phyloP scores from a whole-genome alignment of 73 alveolate species.

The Blepharisma stoltei region DNA sequence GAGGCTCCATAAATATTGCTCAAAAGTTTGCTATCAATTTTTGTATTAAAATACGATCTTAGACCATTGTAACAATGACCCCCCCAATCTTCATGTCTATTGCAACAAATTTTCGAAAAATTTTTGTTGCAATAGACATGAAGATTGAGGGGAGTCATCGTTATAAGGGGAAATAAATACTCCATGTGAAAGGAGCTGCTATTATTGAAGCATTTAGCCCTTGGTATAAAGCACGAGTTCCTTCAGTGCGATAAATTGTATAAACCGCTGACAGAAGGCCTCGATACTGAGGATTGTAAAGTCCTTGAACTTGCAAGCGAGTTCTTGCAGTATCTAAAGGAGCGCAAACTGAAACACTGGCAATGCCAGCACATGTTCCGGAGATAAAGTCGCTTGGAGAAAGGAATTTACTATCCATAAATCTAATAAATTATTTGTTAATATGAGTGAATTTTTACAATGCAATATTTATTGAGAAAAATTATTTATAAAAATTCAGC shows the following conservation, averaged over 20 bases:
- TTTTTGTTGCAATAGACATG: too few relatives aligned
- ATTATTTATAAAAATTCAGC: too few relatives aligned
- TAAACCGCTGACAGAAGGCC: background rate
- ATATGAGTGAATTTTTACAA: too few relatives aligned
- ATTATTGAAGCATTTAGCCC: background rate
- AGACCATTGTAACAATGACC: background rate
- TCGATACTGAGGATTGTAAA: background rate
- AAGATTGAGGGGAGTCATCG: too few relatives aligned
- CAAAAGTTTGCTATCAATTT: background rate
- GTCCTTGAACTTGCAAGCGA: constrained; percentile 20
- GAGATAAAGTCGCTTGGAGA: background rate
- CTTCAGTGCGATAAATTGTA: constrained; percentile 2
- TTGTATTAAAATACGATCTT: background rate
- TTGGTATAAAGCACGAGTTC: background rate
- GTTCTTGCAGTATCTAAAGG: constrained; percentile 28
- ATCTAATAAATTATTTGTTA: too few relatives aligned
- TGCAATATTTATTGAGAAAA: too few relatives aligned
- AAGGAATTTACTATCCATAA: too few relatives aligned
- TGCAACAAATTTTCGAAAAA: too few relatives aligned
- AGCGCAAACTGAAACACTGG: constrained; percentile 7
- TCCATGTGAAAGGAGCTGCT: constrained; percentile 14
- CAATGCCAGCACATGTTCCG: constrained; percentile 1
- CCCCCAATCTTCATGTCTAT: too few relatives aligned
- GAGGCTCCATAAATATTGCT: constrained; percentile 39
- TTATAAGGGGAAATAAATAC: constrained; percentile 11